Evolutionary conservation across 306 rosid genomes (phyloP).

Genomic region (apple (Malus domestica)): ASM211411v1 NC_041793.1:40796501-40797000

Average conservation of each 20-base stretch:
- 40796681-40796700: constrained; percentile 7
- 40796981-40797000: not conserved
- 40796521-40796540: not conserved
- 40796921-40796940: not conserved
- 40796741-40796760: not conserved
- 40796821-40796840: not conserved
- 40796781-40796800: constrained; percentile 6
- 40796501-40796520: not conserved
- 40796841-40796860: not conserved
- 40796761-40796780: constrained; percentile 5
- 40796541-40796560: not conserved
- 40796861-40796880: not conserved
- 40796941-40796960: constrained; percentile 4
- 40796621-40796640: constrained; percentile 1
- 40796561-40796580: not conserved
- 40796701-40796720: not conserved
- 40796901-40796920: not conserved
- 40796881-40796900: not conserved
- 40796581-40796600: constrained; percentile 6
- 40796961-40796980: not conserved
- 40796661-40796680: constrained; percentile 9
- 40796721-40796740: not conserved
- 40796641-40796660: not conserved
- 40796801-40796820: constrained; percentile 7
- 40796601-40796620: constrained; percentile 7